Evolutionary conservation across 768 basidiomycete genomes (phyloP), one percentile per base, ranked within the genome.

Genomic region (Calocybe gangraenosa): DNA sequence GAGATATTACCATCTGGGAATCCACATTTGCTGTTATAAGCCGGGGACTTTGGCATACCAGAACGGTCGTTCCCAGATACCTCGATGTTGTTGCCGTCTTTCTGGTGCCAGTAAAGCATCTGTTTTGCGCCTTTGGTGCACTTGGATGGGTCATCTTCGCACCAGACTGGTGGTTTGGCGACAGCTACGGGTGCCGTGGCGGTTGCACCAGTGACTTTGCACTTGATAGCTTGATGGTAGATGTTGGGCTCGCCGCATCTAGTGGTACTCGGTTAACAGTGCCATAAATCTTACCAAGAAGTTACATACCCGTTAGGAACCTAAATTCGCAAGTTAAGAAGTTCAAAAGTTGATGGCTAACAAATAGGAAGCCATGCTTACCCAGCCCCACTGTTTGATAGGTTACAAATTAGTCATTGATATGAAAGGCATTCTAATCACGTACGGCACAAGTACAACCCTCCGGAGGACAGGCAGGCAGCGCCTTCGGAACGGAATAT

Each of bases 241-340:
- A 78, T 76, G 59, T 79, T 79, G 5, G 75, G 71, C 50, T 74
- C 56, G 19, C 78, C 78, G 49, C 78, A 79, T 9, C 76, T 72
- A 33, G 25, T 40, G 11, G 22, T 28, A 10, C 11, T 7, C 9
- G 3, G 17, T 44, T 21, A 41, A 18, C 21, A n/a, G 19, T 7
- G 1, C 10, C 5, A 14, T 3, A 3, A 28, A 11, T 5, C 25
- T 11, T 28, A 28, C 11, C 5, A 6, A 3, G 30, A 17, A 21
- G 28, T 33, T 4, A 8, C 61, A 41, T 44, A 71, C 69, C 66
- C 71, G 32, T 74, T 70, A 15, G 72, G 67, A 30, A 71, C 51
- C 65, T 66, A 22, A 18, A 28, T n/a, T n/a, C n/a, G n/a, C n/a
- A n/a, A n/a, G n/a, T n/a, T n/a, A n/a, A n/a, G n/a, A n/a, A n/a